A percentile compares a stretch with the other conserved stretches of the same genome.
These are phyloP conservation scores for Vaccinium macrocarpon DNA, from an alignment of 148 eudicot genomes.

Conservation along the genomic window DNA sequence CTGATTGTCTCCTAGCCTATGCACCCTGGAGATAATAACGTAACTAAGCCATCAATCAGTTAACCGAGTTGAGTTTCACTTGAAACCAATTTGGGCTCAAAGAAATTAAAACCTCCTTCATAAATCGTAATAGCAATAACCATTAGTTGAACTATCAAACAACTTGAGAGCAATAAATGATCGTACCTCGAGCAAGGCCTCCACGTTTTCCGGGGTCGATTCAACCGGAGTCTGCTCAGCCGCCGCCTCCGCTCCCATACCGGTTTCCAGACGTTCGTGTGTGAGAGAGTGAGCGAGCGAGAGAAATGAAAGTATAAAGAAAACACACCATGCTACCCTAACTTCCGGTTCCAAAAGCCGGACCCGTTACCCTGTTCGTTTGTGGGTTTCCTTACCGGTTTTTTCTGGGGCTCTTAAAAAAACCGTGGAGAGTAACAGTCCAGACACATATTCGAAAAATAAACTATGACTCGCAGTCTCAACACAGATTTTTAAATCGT, in stretches of 20 bases:
- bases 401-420: too few species aligned
- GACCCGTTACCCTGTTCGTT: too few species aligned
- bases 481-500: too few species aligned
- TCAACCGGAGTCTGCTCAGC: not conserved
- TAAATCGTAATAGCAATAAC: not conserved
- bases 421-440: too few species aligned
- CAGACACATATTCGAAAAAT: too few species aligned
- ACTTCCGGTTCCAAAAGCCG: too few species aligned
- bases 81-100: not conserved
- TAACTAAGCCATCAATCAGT: not conserved
- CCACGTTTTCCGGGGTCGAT: slow-evolving; percentile 15
- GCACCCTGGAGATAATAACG: too few species aligned
- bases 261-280: not conserved
- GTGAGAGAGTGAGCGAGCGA: not conserved
- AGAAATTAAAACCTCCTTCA: not conserved
- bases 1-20: too few species aligned
- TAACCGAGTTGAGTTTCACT: not conserved
- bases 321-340: not conserved
- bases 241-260: slow-evolving; percentile 11
- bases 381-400: too few species aligned
- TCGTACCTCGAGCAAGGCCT: slow-evolving; percentile 18
- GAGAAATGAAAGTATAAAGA: not conserved
- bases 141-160: not conserved
- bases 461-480: too few species aligned
- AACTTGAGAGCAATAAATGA: not conserved